A percentile compares a stretch with the other conserved stretches of the same genome.
These are phyloP conservation scores for Solidago caesia DNA, from an alignment of 129 eudicot species.

Conservation along the genomic window DNA sequence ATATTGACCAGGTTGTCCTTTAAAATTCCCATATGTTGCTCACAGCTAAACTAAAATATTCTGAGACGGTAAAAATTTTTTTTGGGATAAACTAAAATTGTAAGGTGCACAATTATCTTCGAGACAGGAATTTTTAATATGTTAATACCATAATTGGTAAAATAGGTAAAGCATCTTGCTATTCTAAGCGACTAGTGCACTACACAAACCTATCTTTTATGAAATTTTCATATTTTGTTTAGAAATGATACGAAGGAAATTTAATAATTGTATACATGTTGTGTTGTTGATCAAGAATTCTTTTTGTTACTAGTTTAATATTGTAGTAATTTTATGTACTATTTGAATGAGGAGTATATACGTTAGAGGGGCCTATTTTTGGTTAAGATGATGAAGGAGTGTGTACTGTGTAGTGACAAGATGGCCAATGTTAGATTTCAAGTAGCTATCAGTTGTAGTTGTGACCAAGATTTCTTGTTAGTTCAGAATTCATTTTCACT, in stretches of 20 bases:
- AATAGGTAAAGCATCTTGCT: too few species aligned
- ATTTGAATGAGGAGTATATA: conserved; percentile 3
- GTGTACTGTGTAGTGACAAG: neutral
- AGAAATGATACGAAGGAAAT: neutral
- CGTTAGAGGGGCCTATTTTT: neutral
- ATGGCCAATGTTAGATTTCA: conserved; percentile 23
- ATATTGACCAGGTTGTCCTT: too few species aligned
- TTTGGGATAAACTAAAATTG: too few species aligned
- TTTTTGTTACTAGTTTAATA: neutral
- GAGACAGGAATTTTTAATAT: too few species aligned
- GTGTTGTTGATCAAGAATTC: neutral
- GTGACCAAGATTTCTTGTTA: conserved; percentile 11
- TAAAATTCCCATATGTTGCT: too few species aligned
- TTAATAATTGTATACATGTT: neutral
- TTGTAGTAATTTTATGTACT: conserved; percentile 4
- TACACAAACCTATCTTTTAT: neutral
- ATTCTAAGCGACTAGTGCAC: neutral
- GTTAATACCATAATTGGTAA: too few species aligned
- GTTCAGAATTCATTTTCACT: conserved; percentile 13
- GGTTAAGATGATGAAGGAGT: neutral
- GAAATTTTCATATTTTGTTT: neutral
- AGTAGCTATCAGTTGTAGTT: conserved; percentile 23
- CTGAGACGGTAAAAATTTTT: too few species aligned
- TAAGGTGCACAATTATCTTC: too few species aligned
- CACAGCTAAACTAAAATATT: too few species aligned